These are phyloP conservation scores for Polytolypa hystricis DNA, from an alignment of 2,329 filamentous ascomycete species.

Conservation along the genomic window DNA sequence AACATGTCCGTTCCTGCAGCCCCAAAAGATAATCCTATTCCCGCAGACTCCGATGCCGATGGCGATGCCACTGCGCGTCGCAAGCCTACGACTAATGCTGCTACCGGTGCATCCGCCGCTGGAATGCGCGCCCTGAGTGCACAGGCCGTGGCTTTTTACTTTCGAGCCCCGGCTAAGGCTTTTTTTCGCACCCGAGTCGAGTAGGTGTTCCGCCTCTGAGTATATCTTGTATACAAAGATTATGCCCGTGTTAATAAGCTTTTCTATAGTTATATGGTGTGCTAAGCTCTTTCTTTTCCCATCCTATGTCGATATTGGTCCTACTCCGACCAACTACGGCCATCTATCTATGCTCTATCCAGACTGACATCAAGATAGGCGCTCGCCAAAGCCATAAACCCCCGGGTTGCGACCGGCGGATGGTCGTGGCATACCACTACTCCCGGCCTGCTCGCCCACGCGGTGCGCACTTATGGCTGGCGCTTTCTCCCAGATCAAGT, in stretches of 20 bases:
- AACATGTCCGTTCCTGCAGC: too few species aligned
- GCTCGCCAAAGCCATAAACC: slow-evolving; percentile 53
- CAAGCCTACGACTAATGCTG: slow-evolving; percentile 47
- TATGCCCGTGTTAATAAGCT: neutral
- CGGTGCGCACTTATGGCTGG: slow-evolving; percentile 52
- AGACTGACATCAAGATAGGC: slow-evolving; percentile 31
- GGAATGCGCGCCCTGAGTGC: slow-evolving; percentile 73
- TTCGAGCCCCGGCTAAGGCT: slow-evolving; percentile 78
- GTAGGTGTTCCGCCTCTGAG: too few species aligned
- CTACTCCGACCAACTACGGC: too few species aligned
- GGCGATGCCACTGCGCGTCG: slow-evolving; percentile 18
- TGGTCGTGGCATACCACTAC: slow-evolving; percentile 54
- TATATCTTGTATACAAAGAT: neutral
- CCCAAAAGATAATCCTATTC: too few species aligned
- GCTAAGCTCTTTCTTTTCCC: slow-evolving; percentile 6
- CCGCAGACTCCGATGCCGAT: slow-evolving; percentile 12
- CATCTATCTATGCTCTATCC: neutral
- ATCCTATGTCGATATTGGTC: too few species aligned
- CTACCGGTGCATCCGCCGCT: slow-evolving; percentile 71
- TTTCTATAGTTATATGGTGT: neutral
- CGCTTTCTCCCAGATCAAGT: slow-evolving; percentile 54
- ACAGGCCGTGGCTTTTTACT: slow-evolving; percentile 81
- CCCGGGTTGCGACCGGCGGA: slow-evolving; percentile 32
- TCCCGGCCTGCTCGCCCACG: slow-evolving; percentile 50
- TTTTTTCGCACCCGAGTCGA: slow-evolving; percentile 88